A percentile compares a stretch with the other conserved stretches of the same genome.
phyloP scores from a whole-genome alignment of 371 early-diverging fungal species.

The Haplosporangium sp. region DNA sequence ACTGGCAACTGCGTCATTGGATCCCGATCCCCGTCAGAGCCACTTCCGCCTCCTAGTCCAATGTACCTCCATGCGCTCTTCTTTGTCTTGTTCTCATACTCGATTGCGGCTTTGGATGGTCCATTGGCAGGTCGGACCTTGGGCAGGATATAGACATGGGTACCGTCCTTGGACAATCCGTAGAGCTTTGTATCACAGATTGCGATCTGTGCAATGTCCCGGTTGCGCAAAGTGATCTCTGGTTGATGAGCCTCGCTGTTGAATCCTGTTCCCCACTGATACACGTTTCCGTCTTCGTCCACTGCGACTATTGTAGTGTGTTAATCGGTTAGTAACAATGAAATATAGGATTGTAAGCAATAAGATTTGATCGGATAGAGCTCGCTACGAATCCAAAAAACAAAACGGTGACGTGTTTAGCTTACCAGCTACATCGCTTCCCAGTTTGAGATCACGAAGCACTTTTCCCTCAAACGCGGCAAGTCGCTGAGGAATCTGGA shows the following conservation, averaged over 20 bases:
- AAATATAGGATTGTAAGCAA: no score
- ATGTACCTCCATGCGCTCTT: conserved; percentile 34
- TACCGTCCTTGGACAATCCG: conserved; percentile 40
- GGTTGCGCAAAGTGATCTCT: conserved; percentile 39
- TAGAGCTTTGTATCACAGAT: conserved; percentile 40
- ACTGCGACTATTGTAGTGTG: conserved; percentile 39
- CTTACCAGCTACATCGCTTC: conserved; percentile 53
- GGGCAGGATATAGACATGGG: conserved; percentile 41
- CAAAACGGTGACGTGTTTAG: neutral
- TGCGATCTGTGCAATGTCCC: conserved; percentile 42
- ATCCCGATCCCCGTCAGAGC: conserved; percentile 14
- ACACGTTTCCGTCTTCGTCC: conserved; percentile 52
- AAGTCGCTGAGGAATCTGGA: conserved; percentile 50
- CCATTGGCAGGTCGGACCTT: conserved; percentile 41
- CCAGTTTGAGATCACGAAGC: conserved; percentile 52
- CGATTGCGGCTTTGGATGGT: conserved; percentile 38
- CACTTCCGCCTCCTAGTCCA: conserved; percentile 28
- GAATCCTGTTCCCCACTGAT: conserved; percentile 56
- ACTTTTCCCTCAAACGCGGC: conserved; percentile 41
- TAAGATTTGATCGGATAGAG: neutral
- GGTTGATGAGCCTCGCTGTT: conserved; percentile 30
- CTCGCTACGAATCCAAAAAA: neutral
- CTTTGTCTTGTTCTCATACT: conserved; percentile 20
- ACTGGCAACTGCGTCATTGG: conserved; percentile 39
- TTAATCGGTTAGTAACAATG: no score